Base-by-base conservation (phyloP, 352 stramenopile species). In the Phytophthora macrochlamydospora region DNA sequence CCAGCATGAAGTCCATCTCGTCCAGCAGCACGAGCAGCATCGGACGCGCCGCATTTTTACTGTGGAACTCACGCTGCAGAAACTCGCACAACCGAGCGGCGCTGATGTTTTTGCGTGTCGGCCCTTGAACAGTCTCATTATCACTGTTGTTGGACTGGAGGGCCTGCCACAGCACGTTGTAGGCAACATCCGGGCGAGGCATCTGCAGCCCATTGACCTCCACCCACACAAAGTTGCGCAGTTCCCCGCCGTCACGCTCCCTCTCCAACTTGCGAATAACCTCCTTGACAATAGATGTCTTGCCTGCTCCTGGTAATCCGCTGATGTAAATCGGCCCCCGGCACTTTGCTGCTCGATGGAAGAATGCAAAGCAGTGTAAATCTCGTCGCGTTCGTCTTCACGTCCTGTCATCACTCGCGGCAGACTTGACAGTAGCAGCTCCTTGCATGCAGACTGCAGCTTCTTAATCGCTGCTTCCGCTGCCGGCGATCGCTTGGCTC, bases 1-100 rank as follows among this genome's bases (percentile, higher is more conserved):
- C 78, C 28, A 91, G 63, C 66, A 92, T 84, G 52, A 92, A 92
- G 54, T 92, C 83, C 79, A 92, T 91, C 65, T 92, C 83, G 45
- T 92, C 83, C 48, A 92, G 63, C 51, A 92, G 65, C 32, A 91
- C 67, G 35, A 92, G 46, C 4, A 92, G 30, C 51, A 84, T 84
- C 13, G 81, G 81, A 8, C 83, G 79, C 30, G 56, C 57, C 4
- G 75, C 28, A 8, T 75, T 71, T 35, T 70, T 71, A 3, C 62
- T 69, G 48, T 81, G 77, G 37, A 89, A 85, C 56, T 87, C 79
- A 18, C 67, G 60, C 57, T 83, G 69, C 30, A 90, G 59, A 57
- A 73, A 63, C 28, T 86, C 63, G 45, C 81, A 90, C 30, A 85
- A 57, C 8, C 69, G 59, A 2, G 76, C 68, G 3, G 78, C 67